phyloP scores from a whole-genome alignment of 768 basidiomycete genomes.

The Pleurotus platypus region DNA sequence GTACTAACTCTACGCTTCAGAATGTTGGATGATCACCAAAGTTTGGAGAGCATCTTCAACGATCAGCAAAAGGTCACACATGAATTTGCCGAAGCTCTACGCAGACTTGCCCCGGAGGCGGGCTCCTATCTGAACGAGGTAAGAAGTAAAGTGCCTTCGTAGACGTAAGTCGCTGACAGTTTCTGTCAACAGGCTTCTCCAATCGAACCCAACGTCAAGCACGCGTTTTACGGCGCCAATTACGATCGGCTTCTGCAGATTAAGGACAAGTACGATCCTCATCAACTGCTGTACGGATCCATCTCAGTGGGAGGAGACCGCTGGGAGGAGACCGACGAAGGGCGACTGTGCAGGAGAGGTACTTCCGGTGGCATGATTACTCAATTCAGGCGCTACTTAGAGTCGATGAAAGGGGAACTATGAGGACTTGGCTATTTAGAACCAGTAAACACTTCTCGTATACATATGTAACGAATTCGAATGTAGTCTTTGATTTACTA shows the following conservation, averaged over 20 bases:
- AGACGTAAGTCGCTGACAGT: not conserved
- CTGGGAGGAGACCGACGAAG: not conserved
- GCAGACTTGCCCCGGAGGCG: not conserved
- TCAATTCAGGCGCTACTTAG: not conserved
- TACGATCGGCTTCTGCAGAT: not conserved
- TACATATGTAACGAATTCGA: too few species aligned
- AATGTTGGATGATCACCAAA: conserved; percentile 1
- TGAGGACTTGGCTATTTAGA: not conserved
- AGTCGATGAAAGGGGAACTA: not conserved
- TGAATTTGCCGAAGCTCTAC: not conserved
- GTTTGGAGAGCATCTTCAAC: not conserved
- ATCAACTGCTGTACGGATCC: not conserved
- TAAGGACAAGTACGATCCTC: conserved; percentile 1
- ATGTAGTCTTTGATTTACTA: too few species aligned
- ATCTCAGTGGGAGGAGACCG: conserved; percentile 1
- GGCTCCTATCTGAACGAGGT: conserved; percentile 4
- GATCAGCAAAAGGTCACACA: not conserved
- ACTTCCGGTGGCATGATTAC: not conserved
- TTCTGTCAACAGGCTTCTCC: not conserved
- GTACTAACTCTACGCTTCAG: not conserved
- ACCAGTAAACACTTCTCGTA: too few species aligned
- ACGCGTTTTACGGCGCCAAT: conserved; percentile 1
- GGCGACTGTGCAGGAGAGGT: not conserved
- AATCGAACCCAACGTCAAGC: not conserved
- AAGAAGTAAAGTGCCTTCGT: not conserved